Base-by-base conservation (phyloP, 2,329 filamentous ascomycete genomes). In the Lachnellula subtilissima region DNA sequence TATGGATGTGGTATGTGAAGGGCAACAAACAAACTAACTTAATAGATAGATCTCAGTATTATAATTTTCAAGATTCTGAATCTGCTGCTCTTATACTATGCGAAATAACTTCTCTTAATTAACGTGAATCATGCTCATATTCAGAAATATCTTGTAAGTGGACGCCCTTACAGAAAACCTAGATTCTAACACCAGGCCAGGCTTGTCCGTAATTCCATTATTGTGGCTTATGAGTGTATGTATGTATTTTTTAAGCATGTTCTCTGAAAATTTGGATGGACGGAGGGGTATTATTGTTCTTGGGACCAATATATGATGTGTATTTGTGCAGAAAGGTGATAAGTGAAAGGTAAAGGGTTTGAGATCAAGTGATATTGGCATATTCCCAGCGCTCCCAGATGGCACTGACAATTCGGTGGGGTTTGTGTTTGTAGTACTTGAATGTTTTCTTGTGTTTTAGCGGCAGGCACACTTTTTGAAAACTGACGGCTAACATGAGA, bases 241-340 rank as follows among this genome's bases (percentile, higher is more conserved):
- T 22, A 22, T 15, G 51, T 53, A 15, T 52, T 55, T 15, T 57
- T 59, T 11, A 64, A 57, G 1, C 58, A 56, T 14, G 28, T 54
- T 23, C 55, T 60, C 40, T 62, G 62, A 40, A 58, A 63, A 15
- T 55, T 54, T 11, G 62, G 59, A 23, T 60, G 61, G 5, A 62
- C 57, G 56, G 61, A 63, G 2, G 57, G 61, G 5, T 63, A 35
- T 15, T 43, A 2, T 43, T 19, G 19, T 3, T 19, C 8, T 43
- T 43, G 7, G 8, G 40, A 15, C 8, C 40, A 15, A 37, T 37
- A 3, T 22, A 22, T 22, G 22, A 3, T 22, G 22, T 22, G 22
- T 3, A 22, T 22, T 22, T 22, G 22, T 22, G 22, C 22, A 22
- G 22, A 22, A 3, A 22, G 28, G 28, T 8, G 8, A 28, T 25